phyloP scores from a whole-genome alignment of 345 rosid species.

The Linum lewisii region DNA sequence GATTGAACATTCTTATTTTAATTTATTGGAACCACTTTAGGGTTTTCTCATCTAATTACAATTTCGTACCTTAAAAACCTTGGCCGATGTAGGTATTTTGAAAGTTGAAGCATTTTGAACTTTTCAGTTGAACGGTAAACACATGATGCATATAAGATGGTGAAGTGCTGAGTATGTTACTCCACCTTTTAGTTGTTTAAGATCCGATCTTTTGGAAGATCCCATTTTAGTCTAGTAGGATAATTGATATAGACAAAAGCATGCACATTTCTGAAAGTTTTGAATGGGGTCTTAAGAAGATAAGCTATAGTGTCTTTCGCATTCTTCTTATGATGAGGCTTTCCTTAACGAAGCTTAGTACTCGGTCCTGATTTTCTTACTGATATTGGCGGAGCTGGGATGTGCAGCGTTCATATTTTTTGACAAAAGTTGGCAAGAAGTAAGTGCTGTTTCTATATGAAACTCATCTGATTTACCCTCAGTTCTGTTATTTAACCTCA shows the following conservation, averaged over 20 bases:
- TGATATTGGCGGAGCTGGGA: conserved; percentile 88
- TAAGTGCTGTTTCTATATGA: conserved; percentile 24
- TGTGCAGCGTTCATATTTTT: conserved; percentile 86
- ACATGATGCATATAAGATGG: not conserved
- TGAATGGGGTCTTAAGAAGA: not conserved
- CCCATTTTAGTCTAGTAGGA: not conserved
- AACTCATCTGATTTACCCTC: not conserved
- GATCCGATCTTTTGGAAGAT: not conserved
- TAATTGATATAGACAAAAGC: not conserved
- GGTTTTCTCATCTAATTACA: no score
- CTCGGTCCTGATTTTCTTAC: conserved; percentile 55
- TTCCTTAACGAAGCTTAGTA: conserved; percentile 73
- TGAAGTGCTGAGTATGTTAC: not conserved
- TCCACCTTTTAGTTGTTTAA: no score
- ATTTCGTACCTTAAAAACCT: no score
- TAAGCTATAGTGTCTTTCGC: not conserved
- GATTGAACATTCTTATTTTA: not conserved
- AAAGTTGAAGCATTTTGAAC: no score
- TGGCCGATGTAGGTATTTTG: conserved; percentile 6
- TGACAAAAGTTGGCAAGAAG: conserved; percentile 80
- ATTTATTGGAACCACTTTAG: not conserved
- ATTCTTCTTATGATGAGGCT: conserved; percentile 15
- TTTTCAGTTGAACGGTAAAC: not conserved
- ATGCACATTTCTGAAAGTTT: not conserved
- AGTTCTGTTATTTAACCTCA: conserved; percentile 1